phyloP scores from a whole-genome alignment of 2,329 filamentous ascomycete genomes.

The Aspergillus sp. region DNA sequence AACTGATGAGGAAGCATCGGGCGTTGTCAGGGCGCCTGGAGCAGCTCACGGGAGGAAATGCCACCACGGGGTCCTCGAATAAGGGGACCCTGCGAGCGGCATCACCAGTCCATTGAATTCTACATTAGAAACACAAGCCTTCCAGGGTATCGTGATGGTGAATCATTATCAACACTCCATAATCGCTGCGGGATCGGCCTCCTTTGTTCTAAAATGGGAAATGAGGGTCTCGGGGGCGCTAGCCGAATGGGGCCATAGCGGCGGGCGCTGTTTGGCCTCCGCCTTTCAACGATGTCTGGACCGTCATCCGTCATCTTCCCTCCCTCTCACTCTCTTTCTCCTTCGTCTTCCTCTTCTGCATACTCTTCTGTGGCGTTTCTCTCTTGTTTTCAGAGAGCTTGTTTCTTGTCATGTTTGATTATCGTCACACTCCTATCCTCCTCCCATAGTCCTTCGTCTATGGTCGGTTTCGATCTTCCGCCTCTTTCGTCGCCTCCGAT shows the following conservation, averaged over 20 bases:
- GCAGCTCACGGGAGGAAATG: slow-evolving; percentile 30
- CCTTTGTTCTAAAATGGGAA: slow-evolving; percentile 4
- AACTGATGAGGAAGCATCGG: slow-evolving; percentile 82
- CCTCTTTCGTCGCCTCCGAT: slow-evolving; percentile 1
- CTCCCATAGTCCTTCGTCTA: neutral
- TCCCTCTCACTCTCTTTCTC: slow-evolving; percentile 3
- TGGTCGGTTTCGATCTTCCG: slow-evolving; percentile 8
- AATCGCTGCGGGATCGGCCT: too few relatives aligned
- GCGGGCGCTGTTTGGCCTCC: slow-evolving; percentile 9
- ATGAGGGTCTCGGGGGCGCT: slow-evolving; percentile 4
- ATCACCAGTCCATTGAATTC: slow-evolving; percentile 8
- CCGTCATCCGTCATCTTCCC: slow-evolving; percentile 7
- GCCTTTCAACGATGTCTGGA: slow-evolving; percentile 13
- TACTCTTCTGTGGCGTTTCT: neutral
- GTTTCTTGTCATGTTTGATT: neutral
- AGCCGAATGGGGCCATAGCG: slow-evolving; percentile 11
- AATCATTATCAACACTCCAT: neutral
- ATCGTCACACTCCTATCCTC: neutral
- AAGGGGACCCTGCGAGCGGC: slow-evolving; percentile 13
- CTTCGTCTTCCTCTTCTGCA: slow-evolving; percentile 1
- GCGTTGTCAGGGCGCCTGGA: slow-evolving; percentile 67
- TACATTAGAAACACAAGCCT: neutral
- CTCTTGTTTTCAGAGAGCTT: neutral
- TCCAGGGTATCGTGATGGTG: neutral
- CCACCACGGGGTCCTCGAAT: slow-evolving; percentile 4